A percentile compares a stretch with the other conserved stretches of the same genome.
Conservation (phyloP, 2,329 filamentous ascomycete species). For the Penicillium sp. region DNA sequence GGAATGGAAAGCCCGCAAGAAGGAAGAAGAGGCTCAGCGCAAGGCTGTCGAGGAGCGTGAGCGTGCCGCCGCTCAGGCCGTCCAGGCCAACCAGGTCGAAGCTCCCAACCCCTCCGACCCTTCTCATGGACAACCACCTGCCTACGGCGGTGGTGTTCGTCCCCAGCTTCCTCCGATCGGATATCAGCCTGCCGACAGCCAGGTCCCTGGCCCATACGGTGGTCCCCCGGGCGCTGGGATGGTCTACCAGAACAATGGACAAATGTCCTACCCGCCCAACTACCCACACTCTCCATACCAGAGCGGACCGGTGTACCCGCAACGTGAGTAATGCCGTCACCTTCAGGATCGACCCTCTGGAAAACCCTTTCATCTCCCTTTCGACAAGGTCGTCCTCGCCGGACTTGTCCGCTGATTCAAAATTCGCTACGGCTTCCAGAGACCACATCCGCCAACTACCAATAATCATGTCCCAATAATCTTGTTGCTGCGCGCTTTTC, state of each 20-base stretch:
- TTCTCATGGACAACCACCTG: conserved; percentile 44
- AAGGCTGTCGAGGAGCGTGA: conserved; percentile 87
- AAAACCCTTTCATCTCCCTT: conserved; percentile 3
- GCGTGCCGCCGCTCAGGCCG: conserved; percentile 63
- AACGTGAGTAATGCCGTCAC: conserved; percentile 47
- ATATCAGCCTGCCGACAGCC: conserved; percentile 62
- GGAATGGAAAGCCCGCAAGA: conserved; percentile 99
- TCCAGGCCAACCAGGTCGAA: conserved; percentile 43
- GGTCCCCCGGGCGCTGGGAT: conserved; percentile 53
- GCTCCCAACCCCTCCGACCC: conserved; percentile 54
- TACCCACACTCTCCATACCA: conserved; percentile 56
- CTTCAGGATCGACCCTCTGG: conserved; percentile 25
- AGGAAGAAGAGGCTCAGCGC: conserved; percentile 90
- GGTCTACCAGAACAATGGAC: conserved; percentile 52
- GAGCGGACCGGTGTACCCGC: conserved; percentile 53
- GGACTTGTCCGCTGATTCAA: conserved; percentile 27
- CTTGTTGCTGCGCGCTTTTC: conserved; percentile 20
- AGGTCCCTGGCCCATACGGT: conserved; percentile 64
- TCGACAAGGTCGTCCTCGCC: conserved; percentile 16
- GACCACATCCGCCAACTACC: conserved; percentile 39
- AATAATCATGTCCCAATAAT: conserved; percentile 32
- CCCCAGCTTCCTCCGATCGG: conserved; percentile 75
- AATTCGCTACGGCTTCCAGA: conserved; percentile 35
- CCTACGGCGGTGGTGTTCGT: conserved; percentile 54
- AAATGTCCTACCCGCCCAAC: conserved; percentile 50